A percentile compares a stretch with the other conserved stretches of the same genome.
Conservation (phyloP, 495 filamentous ascomycete species). For the Podospora sp. region DNA sequence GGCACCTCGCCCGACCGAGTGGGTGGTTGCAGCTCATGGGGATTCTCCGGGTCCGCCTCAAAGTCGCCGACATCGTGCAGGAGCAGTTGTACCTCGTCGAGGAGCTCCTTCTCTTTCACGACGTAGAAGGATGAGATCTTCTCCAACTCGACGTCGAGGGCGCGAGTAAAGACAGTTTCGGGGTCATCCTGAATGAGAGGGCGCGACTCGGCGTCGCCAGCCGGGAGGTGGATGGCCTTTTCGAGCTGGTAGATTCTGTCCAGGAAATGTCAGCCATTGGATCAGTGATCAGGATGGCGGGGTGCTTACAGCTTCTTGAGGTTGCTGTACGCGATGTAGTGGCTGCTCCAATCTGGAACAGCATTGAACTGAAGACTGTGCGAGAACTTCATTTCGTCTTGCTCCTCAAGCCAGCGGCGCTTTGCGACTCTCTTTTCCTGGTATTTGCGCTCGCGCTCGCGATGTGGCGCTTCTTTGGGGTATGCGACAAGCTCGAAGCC, state of each 20-base stretch:
- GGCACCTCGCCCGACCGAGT: conserved; percentile 30
- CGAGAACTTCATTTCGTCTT: conserved; percentile 98
- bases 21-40: conserved; percentile 40
- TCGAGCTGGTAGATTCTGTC: conserved; percentile 92
- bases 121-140: conserved; percentile 91
- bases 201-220: conserved; percentile 75
- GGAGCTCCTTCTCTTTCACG: conserved; percentile 82
- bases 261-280: conserved; percentile 15
- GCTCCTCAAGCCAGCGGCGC: conserved; percentile 59
- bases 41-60: conserved; percentile 60
- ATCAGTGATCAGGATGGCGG: neutral
- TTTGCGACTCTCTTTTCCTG: conserved; percentile 50
- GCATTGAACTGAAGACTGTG: conserved; percentile 99
- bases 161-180: conserved; percentile 74
- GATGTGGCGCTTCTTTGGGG: conserved; percentile 22
- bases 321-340: conserved; percentile 98
- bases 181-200: conserved; percentile 77
- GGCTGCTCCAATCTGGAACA: conserved; percentile 96
- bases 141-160: conserved; percentile 86
- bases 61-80: conserved; percentile 74
- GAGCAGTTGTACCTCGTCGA: conserved; percentile 75
- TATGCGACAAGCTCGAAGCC: conserved; percentile 46
- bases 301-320: conserved; percentile 89
- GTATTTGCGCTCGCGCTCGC: neutral
- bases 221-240: conserved; percentile 65